Conservation (phyloP, 1,284 basidiomycete species). For the Somion occarium region DNA sequence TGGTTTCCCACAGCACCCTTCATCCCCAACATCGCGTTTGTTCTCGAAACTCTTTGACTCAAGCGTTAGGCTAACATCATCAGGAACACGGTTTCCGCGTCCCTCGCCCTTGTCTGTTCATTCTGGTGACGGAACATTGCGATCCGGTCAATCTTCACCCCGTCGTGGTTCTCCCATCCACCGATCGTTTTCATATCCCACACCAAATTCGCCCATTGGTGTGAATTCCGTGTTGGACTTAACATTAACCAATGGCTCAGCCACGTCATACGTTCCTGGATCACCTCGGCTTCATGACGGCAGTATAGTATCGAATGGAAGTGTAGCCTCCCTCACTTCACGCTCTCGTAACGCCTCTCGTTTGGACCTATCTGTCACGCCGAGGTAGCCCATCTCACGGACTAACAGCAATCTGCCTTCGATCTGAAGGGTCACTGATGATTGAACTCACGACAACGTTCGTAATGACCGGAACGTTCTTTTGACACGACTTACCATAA, state of each 20-base stretch:
- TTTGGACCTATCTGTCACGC: slow-evolving; percentile 48
- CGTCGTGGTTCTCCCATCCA: slow-evolving; percentile 20
- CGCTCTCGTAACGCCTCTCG: slow-evolving; percentile 64
- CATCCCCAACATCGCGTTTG: slow-evolving; percentile 18
- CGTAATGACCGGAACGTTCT: slow-evolving; percentile 1
- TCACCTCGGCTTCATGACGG: slow-evolving; percentile 28
- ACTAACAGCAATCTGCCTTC: slow-evolving; percentile 24
- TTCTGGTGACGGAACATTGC: slow-evolving; percentile 13
- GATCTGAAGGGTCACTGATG: slow-evolving; percentile 8
- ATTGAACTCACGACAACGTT: slow-evolving; percentile 5
- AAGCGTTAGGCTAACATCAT: slow-evolving; percentile 17
- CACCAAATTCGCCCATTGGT: slow-evolving; percentile 14
- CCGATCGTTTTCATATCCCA: slow-evolving; percentile 25
- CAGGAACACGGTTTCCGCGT: slow-evolving; percentile 15
- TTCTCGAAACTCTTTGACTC: slow-evolving; percentile 20
- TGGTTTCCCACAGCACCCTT: slow-evolving; percentile 18
- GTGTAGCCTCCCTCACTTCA: slow-evolving; percentile 31
- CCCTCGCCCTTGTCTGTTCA: slow-evolving; percentile 21
- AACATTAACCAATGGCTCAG: slow-evolving; percentile 21
- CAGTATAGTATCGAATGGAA: slow-evolving; percentile 27
- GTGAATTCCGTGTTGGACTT: slow-evolving; percentile 15
- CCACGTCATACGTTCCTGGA: slow-evolving; percentile 22
- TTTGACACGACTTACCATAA: slow-evolving; percentile 5
- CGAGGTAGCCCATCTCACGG: slow-evolving; percentile 37
- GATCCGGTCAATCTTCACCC: slow-evolving; percentile 24